Evolutionary conservation across 768 basidiomycete genomes (phyloP), one percentile per base, ranked within the genome.

Genomic region (Russula griseocarnosa): DNA sequence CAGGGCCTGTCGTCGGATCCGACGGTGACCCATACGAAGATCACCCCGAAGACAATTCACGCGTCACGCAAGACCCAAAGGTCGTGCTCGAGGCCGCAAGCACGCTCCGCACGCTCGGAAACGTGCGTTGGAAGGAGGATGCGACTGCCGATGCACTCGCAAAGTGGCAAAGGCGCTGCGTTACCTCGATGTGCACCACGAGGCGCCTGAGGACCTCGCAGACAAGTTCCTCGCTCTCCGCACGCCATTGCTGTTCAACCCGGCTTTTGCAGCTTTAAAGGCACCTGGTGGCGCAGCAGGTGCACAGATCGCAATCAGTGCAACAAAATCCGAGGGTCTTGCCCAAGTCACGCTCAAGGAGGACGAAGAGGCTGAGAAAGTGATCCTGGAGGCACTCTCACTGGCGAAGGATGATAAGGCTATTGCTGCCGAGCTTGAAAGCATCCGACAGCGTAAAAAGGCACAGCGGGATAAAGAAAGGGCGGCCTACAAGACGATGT

Each of bases 121-220:
- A 89, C 66, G 83, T 81, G 69, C 76, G 87, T 36, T 96, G 92
- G 78, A 89, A 90, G 72, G 83, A 85, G 63, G 87, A 87, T 38
- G 83, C 94, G 64, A 78, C 80, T 26, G 82, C 81, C 8, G 80
- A 78, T 1, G 97, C 97, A 0, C 75, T 92, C 57, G 79, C 84
- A 66, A 94, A 96, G 75, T 98, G 92, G 73, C 83, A 87, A 96
- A 96, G 77, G 88, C 92, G 0, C 76, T 97, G 58, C 86, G 94
- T 58, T 98, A 98, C 77, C 82, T 98, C 28, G 94, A 98, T 74
- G 78, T 86, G 16, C 90, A 96, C 74, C 84, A 82, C 22, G 84
- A 84, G 55, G 76, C 83, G 3, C 76, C 85, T 1, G 75, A 79
- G 9, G 85, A 85, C 62, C 74, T 89, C 38, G 81, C 83, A 63